A percentile compares a stretch with the other conserved stretches of the same genome.
Conservation (phyloP, 2,329 filamentous ascomycete species). For the Penicillium aurantiogriseum region DNA sequence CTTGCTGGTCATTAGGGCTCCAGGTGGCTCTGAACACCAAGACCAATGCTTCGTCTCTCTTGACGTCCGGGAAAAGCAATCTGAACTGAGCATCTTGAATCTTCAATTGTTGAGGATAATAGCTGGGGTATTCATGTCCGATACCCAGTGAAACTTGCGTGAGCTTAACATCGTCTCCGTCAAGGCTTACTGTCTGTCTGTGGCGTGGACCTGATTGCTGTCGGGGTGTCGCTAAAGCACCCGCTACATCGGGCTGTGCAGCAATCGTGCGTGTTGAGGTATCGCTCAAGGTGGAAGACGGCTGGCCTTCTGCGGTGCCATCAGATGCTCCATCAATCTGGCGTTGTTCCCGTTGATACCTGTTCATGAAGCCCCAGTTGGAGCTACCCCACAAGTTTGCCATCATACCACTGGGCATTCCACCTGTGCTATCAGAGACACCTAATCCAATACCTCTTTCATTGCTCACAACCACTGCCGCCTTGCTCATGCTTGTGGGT, state of each 20-base stretch:
- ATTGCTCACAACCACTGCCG: conserved; percentile 75
- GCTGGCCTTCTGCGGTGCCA: conserved; percentile 13
- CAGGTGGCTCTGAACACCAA: conserved; percentile 92
- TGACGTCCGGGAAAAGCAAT: conserved; percentile 80
- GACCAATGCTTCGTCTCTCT: conserved; percentile 75
- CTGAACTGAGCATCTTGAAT: conserved; percentile 92
- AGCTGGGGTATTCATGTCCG: conserved; percentile 61
- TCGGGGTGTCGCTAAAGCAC: conserved; percentile 22
- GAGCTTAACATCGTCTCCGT: conserved; percentile 42
- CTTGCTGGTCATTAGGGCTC: conserved; percentile 71
- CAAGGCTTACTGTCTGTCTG: conserved; percentile 58
- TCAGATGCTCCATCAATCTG: conserved; percentile 32
- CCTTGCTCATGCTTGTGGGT: conserved; percentile 80
- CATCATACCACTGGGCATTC: conserved; percentile 79
- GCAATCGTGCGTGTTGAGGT: conserved; percentile 23
- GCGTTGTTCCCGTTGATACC: conserved; percentile 56
- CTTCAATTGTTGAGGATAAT: conserved; percentile 78
- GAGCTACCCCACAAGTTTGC: conserved; percentile 93
- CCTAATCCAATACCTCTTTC: conserved; percentile 68
- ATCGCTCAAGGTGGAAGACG: conserved; percentile 28
- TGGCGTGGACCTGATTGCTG: conserved; percentile 41
- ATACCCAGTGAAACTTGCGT: conserved; percentile 35
- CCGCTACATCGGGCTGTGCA: conserved; percentile 21
- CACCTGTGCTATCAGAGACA: conserved; percentile 60
- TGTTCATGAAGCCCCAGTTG: conserved; percentile 71